phyloP scores from a whole-genome alignment of 139 green algal genomes.

The Ostreobium quekettii region DNA sequence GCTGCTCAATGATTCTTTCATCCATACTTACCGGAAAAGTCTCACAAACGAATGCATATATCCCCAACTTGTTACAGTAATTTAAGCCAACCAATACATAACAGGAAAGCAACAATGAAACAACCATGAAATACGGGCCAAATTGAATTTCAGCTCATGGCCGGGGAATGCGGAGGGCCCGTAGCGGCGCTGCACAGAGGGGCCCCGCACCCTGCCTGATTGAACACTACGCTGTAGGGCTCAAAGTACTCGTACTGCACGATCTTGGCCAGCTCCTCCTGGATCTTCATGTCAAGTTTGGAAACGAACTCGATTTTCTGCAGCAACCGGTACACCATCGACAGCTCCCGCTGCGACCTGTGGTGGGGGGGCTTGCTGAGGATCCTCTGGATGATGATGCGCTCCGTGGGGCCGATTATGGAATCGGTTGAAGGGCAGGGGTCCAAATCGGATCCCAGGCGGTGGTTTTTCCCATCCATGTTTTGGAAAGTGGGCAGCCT shows the following conservation, averaged over 20 bases:
- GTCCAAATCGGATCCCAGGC: conserved; percentile 1
- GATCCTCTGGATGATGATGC: background rate
- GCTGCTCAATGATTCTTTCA: too few relatives aligned
- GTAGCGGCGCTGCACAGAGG: too few relatives aligned
- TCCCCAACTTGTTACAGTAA: too few relatives aligned
- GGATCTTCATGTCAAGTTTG: conserved; percentile 21
- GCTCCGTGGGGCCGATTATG: background rate
- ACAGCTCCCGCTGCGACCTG: conserved; percentile 6
- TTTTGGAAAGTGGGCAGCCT: background rate
- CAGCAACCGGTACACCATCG: conserved; percentile 18
- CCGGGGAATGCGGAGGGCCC: too few relatives aligned
- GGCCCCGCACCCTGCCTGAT: too few relatives aligned
- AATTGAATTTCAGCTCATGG: too few relatives aligned
- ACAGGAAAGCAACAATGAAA: too few relatives aligned
- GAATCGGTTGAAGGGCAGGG: conserved; percentile 6
- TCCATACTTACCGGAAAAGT: too few relatives aligned
- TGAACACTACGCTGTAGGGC: conserved; percentile 12
- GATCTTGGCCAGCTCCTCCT: conserved; percentile 24
- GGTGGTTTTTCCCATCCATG: background rate
- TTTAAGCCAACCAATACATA: too few relatives aligned
- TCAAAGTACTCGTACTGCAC: conserved; percentile 21
- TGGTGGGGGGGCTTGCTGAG: background rate
- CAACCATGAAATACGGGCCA: too few relatives aligned
- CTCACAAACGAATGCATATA: too few relatives aligned
- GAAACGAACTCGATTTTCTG: conserved; percentile 28